A percentile compares a stretch with the other conserved stretches of the same genome.
Evolutionary conservation across 495 filamentous ascomycete species (phyloP).

Genomic region (Penicillium soppii): DNA sequence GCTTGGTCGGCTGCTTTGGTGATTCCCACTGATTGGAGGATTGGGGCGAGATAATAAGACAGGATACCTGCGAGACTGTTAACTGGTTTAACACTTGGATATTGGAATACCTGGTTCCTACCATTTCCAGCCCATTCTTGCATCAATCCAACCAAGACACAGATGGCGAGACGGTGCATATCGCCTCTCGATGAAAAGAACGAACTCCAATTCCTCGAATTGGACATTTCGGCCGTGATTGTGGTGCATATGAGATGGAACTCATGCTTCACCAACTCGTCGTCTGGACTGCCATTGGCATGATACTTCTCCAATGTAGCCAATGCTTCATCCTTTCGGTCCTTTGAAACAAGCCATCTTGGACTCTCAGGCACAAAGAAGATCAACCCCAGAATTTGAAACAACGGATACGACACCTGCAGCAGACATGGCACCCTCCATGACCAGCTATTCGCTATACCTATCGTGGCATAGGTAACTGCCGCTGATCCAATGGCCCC

Average conservation of each 20-base stretch:
- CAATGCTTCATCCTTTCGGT: constrained; percentile 37
- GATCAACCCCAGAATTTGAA: constrained; percentile 13
- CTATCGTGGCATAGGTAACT: constrained; percentile 19
- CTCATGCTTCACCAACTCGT: constrained; percentile 32
- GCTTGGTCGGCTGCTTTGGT: constrained; percentile 45
- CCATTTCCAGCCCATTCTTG: constrained; percentile 70
- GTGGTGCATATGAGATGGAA: constrained; percentile 41
- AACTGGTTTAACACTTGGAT: neutral
- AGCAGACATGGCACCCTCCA: constrained; percentile 24
- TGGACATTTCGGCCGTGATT: constrained; percentile 43
- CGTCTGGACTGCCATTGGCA: constrained; percentile 26
- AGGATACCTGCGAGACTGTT: constrained; percentile 42
- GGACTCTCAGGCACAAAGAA: constrained; percentile 23
- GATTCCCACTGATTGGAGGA: constrained; percentile 58
- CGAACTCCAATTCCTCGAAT: constrained; percentile 23
- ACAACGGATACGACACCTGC: constrained; percentile 17
- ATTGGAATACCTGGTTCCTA: neutral
- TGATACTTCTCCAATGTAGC: constrained; percentile 38
- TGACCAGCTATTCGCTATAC: constrained; percentile 17
- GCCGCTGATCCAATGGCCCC: constrained; percentile 21
- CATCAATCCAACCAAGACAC: constrained; percentile 54
- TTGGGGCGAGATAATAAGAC: constrained; percentile 56
- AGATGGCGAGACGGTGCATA: constrained; percentile 57
- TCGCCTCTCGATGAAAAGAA: constrained; percentile 69
- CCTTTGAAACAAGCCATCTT: constrained; percentile 43